A percentile compares a stretch with the other conserved stretches of the same genome.
Evolutionary conservation across 768 basidiomycete species (phyloP).

Genomic region (Tephrocybe sp.): DNA sequence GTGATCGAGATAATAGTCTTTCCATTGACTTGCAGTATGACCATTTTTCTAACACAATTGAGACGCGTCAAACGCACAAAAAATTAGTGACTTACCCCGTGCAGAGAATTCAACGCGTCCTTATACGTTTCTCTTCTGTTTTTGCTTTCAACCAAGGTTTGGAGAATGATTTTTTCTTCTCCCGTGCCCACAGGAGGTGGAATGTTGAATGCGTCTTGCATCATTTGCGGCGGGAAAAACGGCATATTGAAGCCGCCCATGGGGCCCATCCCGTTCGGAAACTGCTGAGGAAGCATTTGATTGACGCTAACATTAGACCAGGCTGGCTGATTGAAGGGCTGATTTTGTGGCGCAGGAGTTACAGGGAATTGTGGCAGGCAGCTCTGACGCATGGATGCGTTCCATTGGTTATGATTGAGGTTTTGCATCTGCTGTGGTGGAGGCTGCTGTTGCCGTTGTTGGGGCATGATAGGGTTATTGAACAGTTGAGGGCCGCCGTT

Average conservation of each 20-base stretch:
- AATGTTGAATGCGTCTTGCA: constrained; percentile 55
- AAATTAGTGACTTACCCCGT: constrained; percentile 46
- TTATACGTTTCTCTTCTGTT: constrained; percentile 52
- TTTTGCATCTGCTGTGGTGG: constrained; percentile 17
- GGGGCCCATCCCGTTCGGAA: constrained; percentile 29
- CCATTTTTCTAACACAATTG: constrained; percentile 38
- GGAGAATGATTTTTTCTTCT: constrained; percentile 60
- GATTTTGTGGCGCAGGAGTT: constrained; percentile 28
- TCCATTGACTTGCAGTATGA: constrained; percentile 66
- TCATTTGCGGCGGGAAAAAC: constrained; percentile 48
- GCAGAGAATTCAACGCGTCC: constrained; percentile 63
- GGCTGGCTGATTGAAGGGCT: constrained; percentile 29
- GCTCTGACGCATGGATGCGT: constrained; percentile 18
- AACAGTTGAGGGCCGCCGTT: constrained; percentile 12
- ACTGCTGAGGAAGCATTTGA: constrained; percentile 30
- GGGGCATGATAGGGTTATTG: constrained; percentile 1
- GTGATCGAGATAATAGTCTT: constrained; percentile 77
- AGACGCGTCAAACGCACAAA: constrained; percentile 16
- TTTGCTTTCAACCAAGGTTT: constrained; percentile 40
- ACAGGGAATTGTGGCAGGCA: constrained; percentile 17
- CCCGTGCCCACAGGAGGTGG: constrained; percentile 50
- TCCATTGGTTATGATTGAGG: constrained; percentile 27
- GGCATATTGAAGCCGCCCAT: constrained; percentile 35
- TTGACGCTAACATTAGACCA: constrained; percentile 27
- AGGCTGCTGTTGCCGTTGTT: constrained; percentile 24